Base-by-base conservation (phyloP, 2,329 filamentous ascomycete genomes). In the Aspergillus jensenii region DNA sequence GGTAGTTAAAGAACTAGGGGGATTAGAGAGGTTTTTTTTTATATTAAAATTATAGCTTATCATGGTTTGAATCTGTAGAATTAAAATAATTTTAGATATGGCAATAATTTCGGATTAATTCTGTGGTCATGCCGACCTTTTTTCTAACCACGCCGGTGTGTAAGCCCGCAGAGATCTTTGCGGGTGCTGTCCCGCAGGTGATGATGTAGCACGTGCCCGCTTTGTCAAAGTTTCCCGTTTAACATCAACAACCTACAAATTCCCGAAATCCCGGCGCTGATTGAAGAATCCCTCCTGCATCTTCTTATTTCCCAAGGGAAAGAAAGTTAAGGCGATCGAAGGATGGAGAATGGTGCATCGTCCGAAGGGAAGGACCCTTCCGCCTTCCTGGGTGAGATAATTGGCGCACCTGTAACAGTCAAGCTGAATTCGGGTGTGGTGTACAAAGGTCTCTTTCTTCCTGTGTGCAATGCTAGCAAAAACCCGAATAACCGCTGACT, bases 351-450 rank as follows among this genome's bases (percentile, higher is more conserved):
- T 80, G 86, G 85, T 61, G 81, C 82, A 62, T 78, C 78, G 43
- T 73, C 77, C 59, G 91, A 95, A 76, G 90, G 91, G 62, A 93
- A 91, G 76, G 95, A 99, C 75, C 95, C 95, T 4, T 96, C 93
- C 12, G 88, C 90, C 65, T 99, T 99, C 76, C 82, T 99, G 59
- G 87, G 90, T 76, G 91, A 96, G 73, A 96, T 99, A 73, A 96
- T 96, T 71, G 93, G 93, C 60, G 91, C 91, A 63, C 87, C 91
- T 39, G 95, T 99, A 65, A 96, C 91, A 1, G 93, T 99, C 65
- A 98, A 98, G 80, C 84, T 99, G 67, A 99, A 99, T 79, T 97
- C 93, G n/a, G 95, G 95, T 55, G 92, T 97, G 60, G 88, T 98
- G 62, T 99, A 97, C 84, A 97, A 95, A 84, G 95, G 93, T 93